Evolutionary conservation across 1,139 yeast species (phyloP), one percentile per base, ranked within the genome.

Genomic region (Torulaspora pretoriensis): DNA sequence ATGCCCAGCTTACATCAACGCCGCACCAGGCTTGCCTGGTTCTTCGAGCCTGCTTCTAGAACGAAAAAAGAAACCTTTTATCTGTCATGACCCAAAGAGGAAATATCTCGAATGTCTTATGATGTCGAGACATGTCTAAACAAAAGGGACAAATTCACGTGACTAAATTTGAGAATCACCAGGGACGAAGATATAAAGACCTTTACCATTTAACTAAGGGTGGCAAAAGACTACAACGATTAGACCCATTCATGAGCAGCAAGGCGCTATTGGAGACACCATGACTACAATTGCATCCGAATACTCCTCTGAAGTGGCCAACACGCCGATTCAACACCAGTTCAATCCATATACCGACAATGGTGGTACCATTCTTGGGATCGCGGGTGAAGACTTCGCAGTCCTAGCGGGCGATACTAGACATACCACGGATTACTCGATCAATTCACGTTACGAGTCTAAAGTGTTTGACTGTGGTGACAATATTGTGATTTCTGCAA

Each of bases 331-430:
- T 65, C 96, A 90, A 69, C 96, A 90, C 68, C 76, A 86, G 63
- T 92, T 92, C 74, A 90, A 92, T 63, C 98, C 98, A 44, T 92
- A 92, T 71, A 75, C 94, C 41, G 97, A 92, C 67, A 89, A 90
- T 61, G 99, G 99, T 56, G 99, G 99, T 59, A 90, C 97, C 6
- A 92, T 90, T 47, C 72, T 92, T 55, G 99, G 97, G 48, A 92
- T 92, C 68, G 97, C 98, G 2, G 98, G 99, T 39, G 87, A 87
- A 63, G 97, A 92, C 68, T 92, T 89, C 62, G 97, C 96, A 25
- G 94, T 92, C 32, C 75, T 92, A 51, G 98, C 99, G 1, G 97
- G 98, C 40, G 98, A 94, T 67, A 92, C 99, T 16, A 83, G 99
- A 72, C 96, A 86, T 64, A 89, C 95, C 6, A 83, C 85, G 29